Evolutionary conservation across 768 basidiomycete genomes (phyloP), one percentile per base, ranked within the genome.

Genomic region (Phylloporus sp.): DNA sequence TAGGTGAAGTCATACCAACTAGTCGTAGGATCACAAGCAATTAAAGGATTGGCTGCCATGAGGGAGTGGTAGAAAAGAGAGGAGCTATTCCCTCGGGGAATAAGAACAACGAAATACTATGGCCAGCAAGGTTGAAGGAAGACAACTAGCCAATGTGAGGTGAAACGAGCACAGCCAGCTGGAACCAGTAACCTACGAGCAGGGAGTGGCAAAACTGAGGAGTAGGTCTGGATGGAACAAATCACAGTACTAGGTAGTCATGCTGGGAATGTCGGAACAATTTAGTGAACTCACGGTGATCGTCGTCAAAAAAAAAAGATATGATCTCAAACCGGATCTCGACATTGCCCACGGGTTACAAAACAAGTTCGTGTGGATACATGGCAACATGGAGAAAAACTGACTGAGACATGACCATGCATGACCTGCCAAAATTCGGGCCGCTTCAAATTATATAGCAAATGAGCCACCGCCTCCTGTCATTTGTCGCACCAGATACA

Each of bases 401-500:
- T n/a, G n/a, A n/a, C n/a, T n/a, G n/a, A n/a, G n/a, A n/a, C n/a
- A n/a, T n/a, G n/a, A n/a, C n/a, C 44, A 13, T 26, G 27, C 20
- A 39, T 13, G 27, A 9, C 22, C 20, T 23, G 18, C 31, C 18
- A 27, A 42, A 32, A 24, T 17, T n/a, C n/a, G n/a, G 32, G 18
- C 22, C 34, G n/a, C n/a, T 24, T n/a, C 34, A 23, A 28, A 43
- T 21, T 34, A 66, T 44, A 55, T 48, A 21, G 24, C 60, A 49
- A 56, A 56, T 1, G 55, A 56, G 34, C 55, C 52, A 33, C 63
- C 58, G 3, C 72, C 72, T 22, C 86, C 88, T 8, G 89, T 90
- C 73, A 90, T 73, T 62, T 90, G 87, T 57, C 80, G 72, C 37
- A 90, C 84, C 46, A 90, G 68, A 64, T 79, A 85, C 84, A 89